Evolutionary conservation across 2,329 filamentous ascomycete species (phyloP).

Genomic region (Alternaria sp.): DNA sequence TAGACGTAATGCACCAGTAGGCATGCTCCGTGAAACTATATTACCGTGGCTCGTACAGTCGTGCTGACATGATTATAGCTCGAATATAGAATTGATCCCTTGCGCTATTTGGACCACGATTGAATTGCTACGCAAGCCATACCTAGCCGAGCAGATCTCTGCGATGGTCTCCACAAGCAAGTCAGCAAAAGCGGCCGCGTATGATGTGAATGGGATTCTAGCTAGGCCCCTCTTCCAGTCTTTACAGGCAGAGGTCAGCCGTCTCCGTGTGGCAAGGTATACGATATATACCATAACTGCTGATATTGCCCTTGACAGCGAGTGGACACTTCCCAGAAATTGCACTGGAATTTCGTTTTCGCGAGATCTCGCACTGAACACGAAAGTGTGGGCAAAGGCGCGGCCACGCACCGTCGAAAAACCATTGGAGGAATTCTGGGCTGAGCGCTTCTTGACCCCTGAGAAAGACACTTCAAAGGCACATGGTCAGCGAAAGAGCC

Average conservation of each 20-base stretch:
- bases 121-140: conserved; percentile 28
- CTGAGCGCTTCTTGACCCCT: conserved; percentile 30
- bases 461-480: conserved; percentile 2
- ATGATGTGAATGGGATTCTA: conserved; percentile 23
- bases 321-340: conserved; percentile 27
- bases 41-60: background rate
- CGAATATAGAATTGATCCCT: conserved; percentile 20
- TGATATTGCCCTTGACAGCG: conserved; percentile 27
- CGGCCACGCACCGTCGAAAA: conserved; percentile 19
- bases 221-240: conserved; percentile 32
- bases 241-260: conserved; percentile 30
- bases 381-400: conserved; percentile 27
- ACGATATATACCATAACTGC: conserved; percentile 11
- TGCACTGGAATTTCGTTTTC: conserved; percentile 27
- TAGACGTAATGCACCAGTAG: conserved; percentile 36
- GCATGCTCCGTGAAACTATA: background rate
- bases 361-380: conserved; percentile 33
- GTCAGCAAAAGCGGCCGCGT: conserved; percentile 11
- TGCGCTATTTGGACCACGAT: conserved; percentile 34
- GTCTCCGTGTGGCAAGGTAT: conserved; percentile 26
- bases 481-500: background rate
- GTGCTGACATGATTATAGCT: conserved; percentile 20
- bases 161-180: conserved; percentile 13
- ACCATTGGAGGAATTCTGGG: conserved; percentile 36
- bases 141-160: conserved; percentile 23